Conservation (phyloP, 2,329 filamentous ascomycete species). For the Ascocoryne sarcoides region DNA sequence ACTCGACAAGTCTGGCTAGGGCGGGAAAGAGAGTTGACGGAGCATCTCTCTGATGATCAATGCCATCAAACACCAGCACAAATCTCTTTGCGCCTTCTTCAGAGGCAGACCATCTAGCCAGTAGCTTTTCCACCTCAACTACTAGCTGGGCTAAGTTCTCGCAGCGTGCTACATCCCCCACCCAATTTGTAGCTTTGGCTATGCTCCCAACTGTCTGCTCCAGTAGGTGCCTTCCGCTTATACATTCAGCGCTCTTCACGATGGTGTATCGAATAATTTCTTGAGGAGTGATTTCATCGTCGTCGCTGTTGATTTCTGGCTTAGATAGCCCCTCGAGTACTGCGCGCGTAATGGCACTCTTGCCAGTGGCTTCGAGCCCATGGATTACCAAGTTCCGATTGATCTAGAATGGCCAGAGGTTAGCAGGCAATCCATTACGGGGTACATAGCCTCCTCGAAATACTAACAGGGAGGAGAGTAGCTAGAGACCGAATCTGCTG, state of each 20-base stretch:
- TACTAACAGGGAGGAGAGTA: constrained; percentile 38
- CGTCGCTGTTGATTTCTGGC: constrained; percentile 40
- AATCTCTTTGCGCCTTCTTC: constrained; percentile 42
- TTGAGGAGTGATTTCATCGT: constrained; percentile 32
- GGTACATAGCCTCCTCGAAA: constrained; percentile 11
- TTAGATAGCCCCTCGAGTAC: constrained; percentile 45
- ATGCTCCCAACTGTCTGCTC: constrained; percentile 60
- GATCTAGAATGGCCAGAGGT: neutral
- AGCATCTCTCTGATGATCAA: constrained; percentile 77
- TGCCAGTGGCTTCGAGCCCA: constrained; percentile 80
- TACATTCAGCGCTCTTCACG: constrained; percentile 64
- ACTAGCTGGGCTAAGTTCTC: constrained; percentile 72
- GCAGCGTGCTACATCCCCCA: constrained; percentile 52
- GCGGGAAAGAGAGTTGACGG: constrained; percentile 71
- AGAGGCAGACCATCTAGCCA: constrained; percentile 30
- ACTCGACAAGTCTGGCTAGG: constrained; percentile 71
- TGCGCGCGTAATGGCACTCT: constrained; percentile 59
- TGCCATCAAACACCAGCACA: constrained; percentile 76
- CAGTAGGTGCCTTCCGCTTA: constrained; percentile 68
- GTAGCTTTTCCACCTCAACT: constrained; percentile 60
- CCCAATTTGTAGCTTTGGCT: constrained; percentile 40
- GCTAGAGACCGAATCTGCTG: constrained; percentile 50
- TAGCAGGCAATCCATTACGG: neutral
- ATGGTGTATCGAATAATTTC: constrained; percentile 46
- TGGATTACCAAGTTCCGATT: constrained; percentile 62